A percentile compares a stretch with the other conserved stretches of the same genome.
phyloP scores from a whole-genome alignment of 495 filamentous ascomycete genomes.

The Polyplosphaeria fusca region DNA sequence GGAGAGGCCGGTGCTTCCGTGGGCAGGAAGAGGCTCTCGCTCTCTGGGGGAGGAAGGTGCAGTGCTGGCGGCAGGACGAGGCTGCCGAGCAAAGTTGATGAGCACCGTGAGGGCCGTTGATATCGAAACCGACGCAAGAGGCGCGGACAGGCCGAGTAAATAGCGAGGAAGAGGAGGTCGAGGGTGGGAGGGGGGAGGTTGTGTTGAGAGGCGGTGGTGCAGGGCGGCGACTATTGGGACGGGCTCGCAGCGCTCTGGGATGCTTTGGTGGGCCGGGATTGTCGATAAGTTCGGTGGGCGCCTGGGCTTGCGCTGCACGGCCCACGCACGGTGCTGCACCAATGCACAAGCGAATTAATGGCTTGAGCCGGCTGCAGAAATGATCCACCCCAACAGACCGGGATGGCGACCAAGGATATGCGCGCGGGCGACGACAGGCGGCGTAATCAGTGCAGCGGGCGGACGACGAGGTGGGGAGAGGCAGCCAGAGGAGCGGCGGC shows the following conservation, averaged over 20 bases:
- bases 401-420: slow-evolving; percentile 18
- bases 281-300: slow-evolving; percentile 3
- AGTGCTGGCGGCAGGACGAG: slow-evolving; percentile 2
- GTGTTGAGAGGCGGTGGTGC: slow-evolving; percentile 25
- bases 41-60: slow-evolving; percentile 10
- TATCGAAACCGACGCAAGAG: slow-evolving; percentile 3
- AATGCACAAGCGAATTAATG: slow-evolving; percentile 12
- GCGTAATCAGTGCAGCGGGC: background rate
- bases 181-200: slow-evolving; percentile 21
- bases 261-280: slow-evolving; percentile 18
- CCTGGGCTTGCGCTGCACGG: slow-evolving; percentile 6
- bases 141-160: slow-evolving; percentile 14
- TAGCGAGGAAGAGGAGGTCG: slow-evolving; percentile 5
- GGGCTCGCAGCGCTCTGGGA: slow-evolving; percentile 25
- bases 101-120: slow-evolving; percentile 14
- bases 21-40: slow-evolving; percentile 19
- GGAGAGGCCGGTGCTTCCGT: slow-evolving; percentile 29
- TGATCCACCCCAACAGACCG: slow-evolving; percentile 22
- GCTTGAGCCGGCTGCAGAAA: slow-evolving; percentile 8
- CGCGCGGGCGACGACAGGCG: background rate
- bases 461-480: background rate
- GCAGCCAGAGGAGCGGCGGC: background rate
- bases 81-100: slow-evolving; percentile 15
- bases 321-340: slow-evolving; percentile 13
- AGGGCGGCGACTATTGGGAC: slow-evolving; percentile 25